These are phyloP conservation scores for Spinacia oleracea DNA, from an alignment of 179 eudicot species.

Conservation along the genomic window DNA sequence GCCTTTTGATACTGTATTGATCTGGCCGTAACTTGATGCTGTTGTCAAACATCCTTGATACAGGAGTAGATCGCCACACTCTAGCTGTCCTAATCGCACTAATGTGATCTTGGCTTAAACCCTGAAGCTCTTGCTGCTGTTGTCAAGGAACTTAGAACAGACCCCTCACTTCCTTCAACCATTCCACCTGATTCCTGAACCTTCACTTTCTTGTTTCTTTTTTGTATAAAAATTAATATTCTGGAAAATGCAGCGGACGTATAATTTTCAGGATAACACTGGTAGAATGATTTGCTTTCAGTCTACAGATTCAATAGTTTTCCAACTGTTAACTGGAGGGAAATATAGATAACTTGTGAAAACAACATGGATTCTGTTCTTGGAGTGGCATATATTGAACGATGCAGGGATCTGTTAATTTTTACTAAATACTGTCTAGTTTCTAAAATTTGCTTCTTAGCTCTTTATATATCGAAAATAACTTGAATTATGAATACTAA, in stretches of 20 bases:
- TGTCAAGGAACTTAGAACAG: conserved; percentile 67
- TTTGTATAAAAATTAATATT: neutral
- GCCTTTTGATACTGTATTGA: neutral
- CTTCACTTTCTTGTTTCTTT: conserved; percentile 17
- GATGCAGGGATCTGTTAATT: no score
- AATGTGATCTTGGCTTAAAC: conserved; percentile 68
- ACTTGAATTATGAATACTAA: no score
- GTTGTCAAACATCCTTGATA: conserved; percentile 76
- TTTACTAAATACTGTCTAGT: no score
- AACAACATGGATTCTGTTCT: no score
- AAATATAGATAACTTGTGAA: no score
- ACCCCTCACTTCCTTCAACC: conserved; percentile 35
- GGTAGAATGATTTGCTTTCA: no score
- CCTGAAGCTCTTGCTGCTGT: conserved; percentile 82
- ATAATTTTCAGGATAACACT: no score
- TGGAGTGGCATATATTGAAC: no score
- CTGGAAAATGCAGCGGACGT: neutral
- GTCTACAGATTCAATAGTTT: no score
- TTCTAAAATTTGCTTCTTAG: no score
- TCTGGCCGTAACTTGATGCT: neutral
- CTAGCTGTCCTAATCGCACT: conserved; percentile 75
- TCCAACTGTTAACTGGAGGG: no score
- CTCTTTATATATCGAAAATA: no score
- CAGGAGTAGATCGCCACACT: conserved; percentile 84
- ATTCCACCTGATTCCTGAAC: conserved; percentile 15